Base-by-base conservation (phyloP, 164 flowering plant species). In the Buxus sempervirens region DNA sequence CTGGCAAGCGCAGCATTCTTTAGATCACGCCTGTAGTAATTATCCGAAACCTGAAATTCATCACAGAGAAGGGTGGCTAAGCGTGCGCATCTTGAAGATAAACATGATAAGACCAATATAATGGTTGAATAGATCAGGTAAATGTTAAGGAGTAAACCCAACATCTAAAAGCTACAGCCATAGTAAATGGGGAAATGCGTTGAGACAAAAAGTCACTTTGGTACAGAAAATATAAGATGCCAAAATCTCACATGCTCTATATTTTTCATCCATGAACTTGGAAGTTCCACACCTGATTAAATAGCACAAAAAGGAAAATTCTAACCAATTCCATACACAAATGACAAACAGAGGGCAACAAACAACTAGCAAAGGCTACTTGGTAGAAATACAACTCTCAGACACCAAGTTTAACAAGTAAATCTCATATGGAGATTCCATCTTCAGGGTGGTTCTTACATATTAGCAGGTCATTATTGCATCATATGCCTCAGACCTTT, bases 1-100 rank as follows among this genome's bases (percentile, higher is more conserved):
- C 96, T 84, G 25, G 98, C 92, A 69, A 94, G 96, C 8, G 96
- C 91, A 9, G 96, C 91, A 15, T 84, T 75, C 85, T 89, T 95
- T 72, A 92, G 63, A 67, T 95, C 97, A 9, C 91, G 90, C 73
- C 96, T 84, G 85, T 92, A 92, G 80, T 83, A 71, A 79, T 95
- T 95, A 38, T 84, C 88, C 8, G 73, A 86, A 20, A 89, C 94
- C 98, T 90, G 70, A 12, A 69, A 19, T n/a, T 15, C 22, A 26
- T 8, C 14, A 26, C 0, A 4, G 38, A 16, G 6, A 27, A 45
- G 14, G 12, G 18, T 14, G 18, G 5, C 2, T 20, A 48, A 24
- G 28, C 60, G 9, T 19, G 28, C 16, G 12, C 16, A 19, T 28
- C 27, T 20, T n/a, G 32, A 25, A 9, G 10, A 5, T 10, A 5